phyloP scores from a whole-genome alignment of 2,329 filamentous ascomycete species.

The Apiospora aurea region DNA sequence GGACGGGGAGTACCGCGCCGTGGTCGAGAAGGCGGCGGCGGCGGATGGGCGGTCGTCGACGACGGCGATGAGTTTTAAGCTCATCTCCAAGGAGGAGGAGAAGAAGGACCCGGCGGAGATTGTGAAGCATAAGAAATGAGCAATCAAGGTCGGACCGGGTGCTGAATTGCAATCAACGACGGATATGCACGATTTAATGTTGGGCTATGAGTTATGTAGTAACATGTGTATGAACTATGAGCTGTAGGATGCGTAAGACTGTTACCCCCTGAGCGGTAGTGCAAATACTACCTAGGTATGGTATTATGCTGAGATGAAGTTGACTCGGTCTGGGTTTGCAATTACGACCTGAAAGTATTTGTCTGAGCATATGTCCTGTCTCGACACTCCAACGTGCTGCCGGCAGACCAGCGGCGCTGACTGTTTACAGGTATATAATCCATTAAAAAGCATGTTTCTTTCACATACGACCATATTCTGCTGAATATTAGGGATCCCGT shows the following conservation, averaged over 20 bases:
- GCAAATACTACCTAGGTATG: too few species aligned
- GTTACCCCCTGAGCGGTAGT: too few species aligned
- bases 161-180: neutral
- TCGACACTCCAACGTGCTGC: too few species aligned
- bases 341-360: too few species aligned
- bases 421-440: too few species aligned
- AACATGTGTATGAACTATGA: neutral
- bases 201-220: neutral
- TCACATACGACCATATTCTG: neutral
- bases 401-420: too few species aligned
- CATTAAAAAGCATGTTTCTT: too few species aligned
- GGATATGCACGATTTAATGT: neutral
- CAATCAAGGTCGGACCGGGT: neutral
- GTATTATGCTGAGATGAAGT: too few species aligned
- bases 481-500: conserved; percentile 1
- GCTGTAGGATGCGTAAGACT: too few species aligned
- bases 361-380: too few species aligned
- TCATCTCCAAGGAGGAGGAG: neutral
- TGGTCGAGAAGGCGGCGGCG: conserved; percentile 7
- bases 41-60: neutral
- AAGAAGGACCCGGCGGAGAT: neutral
- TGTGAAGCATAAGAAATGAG: conserved; percentile 14
- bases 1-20: conserved; percentile 31
- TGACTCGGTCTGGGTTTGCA: too few species aligned
- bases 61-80: neutral